Evolutionary conservation across 176 grass and related monocot genomes (phyloP).

Genomic region (Luzula sylvatica): DNA sequence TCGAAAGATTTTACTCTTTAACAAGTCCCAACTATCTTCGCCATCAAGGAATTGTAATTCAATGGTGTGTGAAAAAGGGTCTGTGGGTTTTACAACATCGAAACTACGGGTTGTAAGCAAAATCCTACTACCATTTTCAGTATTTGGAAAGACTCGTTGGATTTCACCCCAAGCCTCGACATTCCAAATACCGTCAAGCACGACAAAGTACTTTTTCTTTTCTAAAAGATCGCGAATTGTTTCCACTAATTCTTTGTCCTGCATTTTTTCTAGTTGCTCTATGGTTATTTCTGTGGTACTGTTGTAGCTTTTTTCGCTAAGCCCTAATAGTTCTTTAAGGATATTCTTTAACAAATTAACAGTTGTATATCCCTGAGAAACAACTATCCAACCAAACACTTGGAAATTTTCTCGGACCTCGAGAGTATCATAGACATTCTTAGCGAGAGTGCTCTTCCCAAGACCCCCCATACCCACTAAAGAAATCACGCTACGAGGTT

Average conservation of each 20-base stretch:
- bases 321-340: constrained; percentile 7
- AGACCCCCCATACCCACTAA: constrained; percentile 8
- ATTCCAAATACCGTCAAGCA: constrained; percentile 8
- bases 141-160: constrained; percentile 11
- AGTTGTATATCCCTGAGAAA: not conserved
- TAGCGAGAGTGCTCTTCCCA: constrained; percentile 13
- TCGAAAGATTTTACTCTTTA: constrained; percentile 6
- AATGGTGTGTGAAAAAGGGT: not conserved
- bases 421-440: constrained; percentile 1
- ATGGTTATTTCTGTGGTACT: constrained; percentile 6
- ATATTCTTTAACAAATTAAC: not conserved
- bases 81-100: constrained; percentile 14
- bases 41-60: constrained; percentile 6
- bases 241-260: constrained; percentile 11
- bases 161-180: not conserved
- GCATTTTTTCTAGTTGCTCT: constrained; percentile 16
- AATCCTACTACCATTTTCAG: constrained; percentile 10
- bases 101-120: constrained; percentile 8
- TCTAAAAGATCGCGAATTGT: constrained; percentile 1
- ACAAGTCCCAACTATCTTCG: constrained; percentile 13
- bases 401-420: not conserved
- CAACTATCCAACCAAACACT: not conserved
- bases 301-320: constrained; percentile 12
- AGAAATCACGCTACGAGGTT: not conserved
- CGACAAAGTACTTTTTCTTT: constrained; percentile 8